Evolutionary conservation across 495 filamentous ascomycete genomes (phyloP).

Genomic region (Penicillium canariense): DNA sequence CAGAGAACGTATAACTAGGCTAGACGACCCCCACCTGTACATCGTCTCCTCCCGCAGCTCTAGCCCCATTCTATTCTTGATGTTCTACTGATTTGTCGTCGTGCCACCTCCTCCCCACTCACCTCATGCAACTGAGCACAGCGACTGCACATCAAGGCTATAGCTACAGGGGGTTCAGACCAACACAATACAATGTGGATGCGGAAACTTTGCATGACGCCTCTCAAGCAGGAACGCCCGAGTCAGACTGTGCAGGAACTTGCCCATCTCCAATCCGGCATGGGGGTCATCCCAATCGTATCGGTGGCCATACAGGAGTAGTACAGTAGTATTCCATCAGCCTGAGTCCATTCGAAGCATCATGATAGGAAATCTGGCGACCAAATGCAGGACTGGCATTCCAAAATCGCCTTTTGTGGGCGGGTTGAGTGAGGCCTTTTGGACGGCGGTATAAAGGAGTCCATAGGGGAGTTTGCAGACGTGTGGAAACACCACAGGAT

Average conservation of each 20-base stretch:
- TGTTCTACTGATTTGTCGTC: not conserved
- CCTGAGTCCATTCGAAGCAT: too few species aligned
- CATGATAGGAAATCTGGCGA: too few species aligned
- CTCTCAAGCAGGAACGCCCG: not conserved
- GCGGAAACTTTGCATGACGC: not conserved
- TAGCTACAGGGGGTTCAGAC: not conserved
- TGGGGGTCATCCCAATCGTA: not conserved
- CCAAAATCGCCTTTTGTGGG: too few species aligned
- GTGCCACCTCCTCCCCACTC: not conserved
- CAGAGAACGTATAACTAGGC: too few species aligned
- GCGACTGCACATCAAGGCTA: not conserved
- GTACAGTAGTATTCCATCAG: not conserved
- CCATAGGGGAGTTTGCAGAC: too few species aligned
- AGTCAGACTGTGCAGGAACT: not conserved
- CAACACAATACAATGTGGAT: slow-evolving; percentile 1
- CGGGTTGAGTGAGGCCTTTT: too few species aligned
- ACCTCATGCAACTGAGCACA: not conserved
- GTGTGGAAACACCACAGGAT: not conserved
- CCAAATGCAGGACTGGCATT: too few species aligned
- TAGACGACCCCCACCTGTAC: not conserved
- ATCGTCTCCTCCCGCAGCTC: not conserved
- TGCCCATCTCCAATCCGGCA: not conserved
- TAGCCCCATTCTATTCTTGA: not conserved
- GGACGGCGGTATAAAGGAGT: too few species aligned
- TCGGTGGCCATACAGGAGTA: not conserved